These are phyloP conservation scores for Isabelozyma rhagii DNA, from an alignment of 805 yeast species.

Conservation along the genomic window DNA sequence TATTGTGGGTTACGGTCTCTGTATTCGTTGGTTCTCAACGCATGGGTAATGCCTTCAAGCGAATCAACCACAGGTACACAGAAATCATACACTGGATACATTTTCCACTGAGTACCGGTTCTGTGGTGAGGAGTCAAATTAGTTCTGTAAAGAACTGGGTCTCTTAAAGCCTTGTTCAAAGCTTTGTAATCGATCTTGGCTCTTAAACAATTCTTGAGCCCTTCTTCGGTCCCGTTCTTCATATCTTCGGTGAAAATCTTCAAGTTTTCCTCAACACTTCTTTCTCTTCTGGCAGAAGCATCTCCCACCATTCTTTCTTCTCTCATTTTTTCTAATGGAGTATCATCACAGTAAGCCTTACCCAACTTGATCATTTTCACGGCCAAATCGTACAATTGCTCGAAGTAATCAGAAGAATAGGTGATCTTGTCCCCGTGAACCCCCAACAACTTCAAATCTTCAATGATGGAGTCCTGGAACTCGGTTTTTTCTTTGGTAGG, in stretches of 20 bases:
- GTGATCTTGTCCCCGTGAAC: slow-evolving; percentile 88
- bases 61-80: slow-evolving; percentile 97
- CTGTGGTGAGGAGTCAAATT: slow-evolving; percentile 97
- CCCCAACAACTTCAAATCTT: slow-evolving; percentile 87
- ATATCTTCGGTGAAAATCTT: slow-evolving; percentile 83
- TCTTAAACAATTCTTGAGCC: slow-evolving; percentile 88
- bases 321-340: slow-evolving; percentile 92
- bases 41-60: slow-evolving; percentile 95
- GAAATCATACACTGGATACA: slow-evolving; percentile 98
- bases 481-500: slow-evolving; percentile 96
- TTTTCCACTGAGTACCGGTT: slow-evolving; percentile 87
- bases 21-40: slow-evolving; percentile 96
- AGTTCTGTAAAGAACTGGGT: slow-evolving; percentile 97
- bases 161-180: slow-evolving; percentile 92
- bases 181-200: slow-evolving; percentile 94
- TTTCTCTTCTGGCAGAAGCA: slow-evolving; percentile 86
- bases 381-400: slow-evolving; percentile 84
- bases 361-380: slow-evolving; percentile 89
- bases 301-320: slow-evolving; percentile 98
- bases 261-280: slow-evolving; percentile 90
- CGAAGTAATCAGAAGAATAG: slow-evolving; percentile 91
- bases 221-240: slow-evolving; percentile 92
- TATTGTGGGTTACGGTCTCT: slow-evolving; percentile 98
- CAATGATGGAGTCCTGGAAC: slow-evolving; percentile 90
- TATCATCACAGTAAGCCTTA: slow-evolving; percentile 96